phyloP scores from a whole-genome alignment of 2,329 filamentous ascomycete species.

The Fusarium dimerum region DNA sequence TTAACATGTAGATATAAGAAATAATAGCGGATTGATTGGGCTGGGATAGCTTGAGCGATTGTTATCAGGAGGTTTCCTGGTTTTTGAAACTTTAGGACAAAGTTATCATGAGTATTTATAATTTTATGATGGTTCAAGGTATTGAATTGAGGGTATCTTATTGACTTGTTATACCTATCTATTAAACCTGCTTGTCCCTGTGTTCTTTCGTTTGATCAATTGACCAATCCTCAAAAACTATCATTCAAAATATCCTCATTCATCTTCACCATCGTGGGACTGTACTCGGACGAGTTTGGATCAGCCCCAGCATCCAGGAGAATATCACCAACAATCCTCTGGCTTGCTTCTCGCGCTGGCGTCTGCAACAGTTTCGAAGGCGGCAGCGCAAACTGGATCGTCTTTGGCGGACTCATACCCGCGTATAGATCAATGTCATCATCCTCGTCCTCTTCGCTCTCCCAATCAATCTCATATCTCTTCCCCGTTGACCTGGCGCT shows the following conservation, averaged over 20 bases:
- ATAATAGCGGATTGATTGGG: not conserved
- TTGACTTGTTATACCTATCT: not conserved
- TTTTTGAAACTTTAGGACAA: too few species aligned
- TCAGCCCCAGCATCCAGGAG: constrained; percentile 73
- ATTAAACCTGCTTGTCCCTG: not conserved
- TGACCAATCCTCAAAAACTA: constrained; percentile 50
- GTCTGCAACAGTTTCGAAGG: constrained; percentile 78
- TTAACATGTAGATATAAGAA: constrained; percentile 20
- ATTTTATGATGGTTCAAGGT: not conserved
- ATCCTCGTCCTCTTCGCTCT: constrained; percentile 71
- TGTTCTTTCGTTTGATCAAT: not conserved
- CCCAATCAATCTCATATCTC: constrained; percentile 67
- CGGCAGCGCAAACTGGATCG: constrained; percentile 81
- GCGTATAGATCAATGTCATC: constrained; percentile 63
- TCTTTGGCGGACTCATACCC: constrained; percentile 89
- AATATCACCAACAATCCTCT: constrained; percentile 78
- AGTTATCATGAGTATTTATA: too few species aligned
- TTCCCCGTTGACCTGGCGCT: constrained; percentile 27
- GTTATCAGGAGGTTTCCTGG: too few species aligned
- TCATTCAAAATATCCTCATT: constrained; percentile 63
- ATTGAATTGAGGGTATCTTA: not conserved
- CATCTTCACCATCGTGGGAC: constrained; percentile 67
- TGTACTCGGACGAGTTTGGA: constrained; percentile 56
- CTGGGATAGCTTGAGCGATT: too few species aligned
- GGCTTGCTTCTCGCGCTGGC: constrained; percentile 81